These are phyloP conservation scores for Sequoia sempervirens DNA, from an alignment of 75 land plant genomes.

Conservation along the genomic window DNA sequence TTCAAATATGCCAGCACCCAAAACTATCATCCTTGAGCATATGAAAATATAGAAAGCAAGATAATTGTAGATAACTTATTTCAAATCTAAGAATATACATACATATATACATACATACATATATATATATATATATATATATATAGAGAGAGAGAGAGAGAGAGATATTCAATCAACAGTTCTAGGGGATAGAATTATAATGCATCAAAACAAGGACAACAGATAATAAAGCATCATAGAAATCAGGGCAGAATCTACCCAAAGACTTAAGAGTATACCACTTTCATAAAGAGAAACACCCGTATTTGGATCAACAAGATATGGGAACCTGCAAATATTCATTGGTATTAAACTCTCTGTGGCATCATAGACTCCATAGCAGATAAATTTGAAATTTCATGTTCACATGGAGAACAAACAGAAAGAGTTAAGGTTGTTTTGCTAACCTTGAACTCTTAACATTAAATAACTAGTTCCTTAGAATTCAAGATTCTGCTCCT, in stretches of 20 bases:
- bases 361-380: not conserved
- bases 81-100: not conserved
- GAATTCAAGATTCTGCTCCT: not conserved
- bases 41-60: not conserved
- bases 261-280: conserved; percentile 47
- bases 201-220: not conserved
- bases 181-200: not conserved
- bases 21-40: not conserved
- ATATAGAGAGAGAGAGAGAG: not conserved
- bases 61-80: not conserved
- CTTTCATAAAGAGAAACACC: conserved; percentile 88
- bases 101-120: not conserved
- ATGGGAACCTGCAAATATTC: conserved; percentile 76
- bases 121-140: too few species aligned
- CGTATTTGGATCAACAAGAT: conserved; percentile 73
- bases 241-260: not conserved
- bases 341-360: conserved; percentile 1
- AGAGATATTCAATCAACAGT: not conserved
- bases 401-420: not conserved
- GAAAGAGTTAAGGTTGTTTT: not conserved
- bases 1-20: not conserved
- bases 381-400: not conserved
- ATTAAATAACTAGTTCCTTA: not conserved
- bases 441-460: not conserved
- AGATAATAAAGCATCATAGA: not conserved